A percentile compares a stretch with the other conserved stretches of the same genome.
phyloP scores from a whole-genome alignment of 495 filamentous ascomycete species.

The Podospora pseudocomata region DNA sequence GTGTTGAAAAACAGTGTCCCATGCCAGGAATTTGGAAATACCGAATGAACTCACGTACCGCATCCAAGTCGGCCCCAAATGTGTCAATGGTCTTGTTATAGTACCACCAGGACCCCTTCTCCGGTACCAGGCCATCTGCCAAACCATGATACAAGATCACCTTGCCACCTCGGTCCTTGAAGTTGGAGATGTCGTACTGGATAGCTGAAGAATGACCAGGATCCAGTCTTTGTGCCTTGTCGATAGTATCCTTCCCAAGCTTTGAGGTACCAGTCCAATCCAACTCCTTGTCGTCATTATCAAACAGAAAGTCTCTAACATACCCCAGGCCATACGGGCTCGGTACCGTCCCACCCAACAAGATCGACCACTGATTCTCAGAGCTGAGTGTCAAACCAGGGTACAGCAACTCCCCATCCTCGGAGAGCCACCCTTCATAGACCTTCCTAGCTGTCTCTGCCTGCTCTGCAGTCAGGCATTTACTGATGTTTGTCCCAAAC shows the following conservation, averaged over 20 bases:
- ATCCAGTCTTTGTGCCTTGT: constrained; percentile 25
- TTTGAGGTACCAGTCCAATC: not conserved
- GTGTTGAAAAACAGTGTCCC: constrained; percentile 40
- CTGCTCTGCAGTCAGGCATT: constrained; percentile 57
- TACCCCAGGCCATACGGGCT: not conserved
- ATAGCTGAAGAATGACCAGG: constrained; percentile 44
- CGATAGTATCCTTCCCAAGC: not conserved
- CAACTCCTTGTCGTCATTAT: not conserved
- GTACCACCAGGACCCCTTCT: constrained; percentile 42
- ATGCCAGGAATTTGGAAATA: constrained; percentile 47
- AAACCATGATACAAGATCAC: constrained; percentile 56
- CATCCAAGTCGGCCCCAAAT: constrained; percentile 23
- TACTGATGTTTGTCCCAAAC: constrained; percentile 24
- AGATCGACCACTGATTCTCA: constrained; percentile 25
- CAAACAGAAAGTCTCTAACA: not conserved
- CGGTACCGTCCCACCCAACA: not conserved
- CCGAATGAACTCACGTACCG: constrained; percentile 28
- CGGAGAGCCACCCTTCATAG: constrained; percentile 47
- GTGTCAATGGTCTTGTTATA: constrained; percentile 40
- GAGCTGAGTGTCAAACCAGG: constrained; percentile 43
- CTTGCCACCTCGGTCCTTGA: constrained; percentile 48
- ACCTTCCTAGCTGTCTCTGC: constrained; percentile 51
- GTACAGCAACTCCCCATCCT: constrained; percentile 50
- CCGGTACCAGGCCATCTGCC: constrained; percentile 49
- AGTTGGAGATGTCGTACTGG: constrained; percentile 48